Conservation (phyloP, 768 basidiomycete species). For the Lactarius hatsudake region DNA sequence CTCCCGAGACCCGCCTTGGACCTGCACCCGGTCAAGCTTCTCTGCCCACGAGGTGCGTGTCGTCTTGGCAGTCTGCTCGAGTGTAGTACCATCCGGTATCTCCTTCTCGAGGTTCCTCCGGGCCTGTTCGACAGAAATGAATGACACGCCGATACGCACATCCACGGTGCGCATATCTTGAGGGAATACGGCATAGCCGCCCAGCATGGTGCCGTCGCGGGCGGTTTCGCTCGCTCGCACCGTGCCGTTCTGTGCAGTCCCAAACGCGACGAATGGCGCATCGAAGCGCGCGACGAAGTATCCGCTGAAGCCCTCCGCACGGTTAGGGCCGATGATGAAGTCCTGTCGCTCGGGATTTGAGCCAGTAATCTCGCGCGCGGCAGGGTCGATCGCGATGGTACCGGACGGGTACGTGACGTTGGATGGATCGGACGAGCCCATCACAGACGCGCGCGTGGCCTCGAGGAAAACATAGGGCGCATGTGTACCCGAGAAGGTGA, state of each 20-base stretch:
- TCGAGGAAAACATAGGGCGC: constrained; percentile 64
- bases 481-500: constrained; percentile 51
- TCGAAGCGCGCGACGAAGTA: constrained; percentile 64
- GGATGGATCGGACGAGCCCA: constrained; percentile 48
- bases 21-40: constrained; percentile 39
- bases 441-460: constrained; percentile 58
- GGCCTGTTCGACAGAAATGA: constrained; percentile 66
- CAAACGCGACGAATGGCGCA: constrained; percentile 43
- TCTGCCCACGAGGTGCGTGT: constrained; percentile 41
- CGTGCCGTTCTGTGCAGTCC: constrained; percentile 48
- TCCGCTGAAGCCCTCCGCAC: constrained; percentile 35
- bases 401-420: constrained; percentile 57
- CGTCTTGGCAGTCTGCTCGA: constrained; percentile 39
- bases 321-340: constrained; percentile 57
- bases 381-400: constrained; percentile 44
- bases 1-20: constrained; percentile 36
- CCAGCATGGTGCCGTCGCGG: constrained; percentile 45
- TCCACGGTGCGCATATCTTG: constrained; percentile 39
- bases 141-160: constrained; percentile 67
- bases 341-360: constrained; percentile 70
- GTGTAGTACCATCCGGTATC: constrained; percentile 38
- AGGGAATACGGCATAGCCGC: constrained; percentile 51
- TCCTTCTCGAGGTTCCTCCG: constrained; percentile 40
- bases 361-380: constrained; percentile 53
- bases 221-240: constrained; percentile 32